Evolutionary conservation across 2,329 filamentous ascomycete genomes (phyloP), one percentile per base, ranked within the genome.

Genomic region (Pseudogymnoascus sp.): DNA sequence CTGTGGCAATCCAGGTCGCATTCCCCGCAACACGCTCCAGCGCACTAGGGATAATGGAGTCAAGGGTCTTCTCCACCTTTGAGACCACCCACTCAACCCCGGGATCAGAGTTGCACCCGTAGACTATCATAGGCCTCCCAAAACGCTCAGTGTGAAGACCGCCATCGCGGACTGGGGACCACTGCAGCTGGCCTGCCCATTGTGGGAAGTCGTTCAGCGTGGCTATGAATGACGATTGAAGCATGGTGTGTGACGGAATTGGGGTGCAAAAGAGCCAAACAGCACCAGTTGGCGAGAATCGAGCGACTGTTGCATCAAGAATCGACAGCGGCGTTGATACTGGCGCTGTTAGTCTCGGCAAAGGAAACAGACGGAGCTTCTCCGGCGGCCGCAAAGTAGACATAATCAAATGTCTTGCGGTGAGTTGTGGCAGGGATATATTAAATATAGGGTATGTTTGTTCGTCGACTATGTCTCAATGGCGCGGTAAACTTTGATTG

Each of bases 261-360:
- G 56, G 14, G 4, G 62, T 26, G 12, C 63, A 56, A 24, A 72
- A 81, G 6, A 80, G 73, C 78, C 79, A 81, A 16, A 79, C 74
- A 3, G 77, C 78, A 19, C 72, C 75, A 6, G 76, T 76, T 4
- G 73, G 65, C 1, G 73, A 62, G 64, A 79, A 81, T 3, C 75
- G 70, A 2, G 75, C 75, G 8, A 76, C 75, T 0, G 75, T 76
- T 2, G 76, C 76, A 69, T 81, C 79, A 12, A 78, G 67, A 26
- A 79, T 77, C 3, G 78, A 79, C 0, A 79, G 68, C 2, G 70
- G 67, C 46, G 66, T 61, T 4, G 67, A 56, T 33, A 56, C 28
- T 12, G 50, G 26, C n/a, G n/a, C 11, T 7, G n/a, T 33, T n/a
- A 19, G 28, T 19, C 50, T 33, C 50, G 26, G 8, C n/a, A 7